Percentiles rank a stretch among this genome's conserved stretches.
Conservation (phyloP, 176 grass and related monocot species). For the Cymbopogon citratus region DNA sequence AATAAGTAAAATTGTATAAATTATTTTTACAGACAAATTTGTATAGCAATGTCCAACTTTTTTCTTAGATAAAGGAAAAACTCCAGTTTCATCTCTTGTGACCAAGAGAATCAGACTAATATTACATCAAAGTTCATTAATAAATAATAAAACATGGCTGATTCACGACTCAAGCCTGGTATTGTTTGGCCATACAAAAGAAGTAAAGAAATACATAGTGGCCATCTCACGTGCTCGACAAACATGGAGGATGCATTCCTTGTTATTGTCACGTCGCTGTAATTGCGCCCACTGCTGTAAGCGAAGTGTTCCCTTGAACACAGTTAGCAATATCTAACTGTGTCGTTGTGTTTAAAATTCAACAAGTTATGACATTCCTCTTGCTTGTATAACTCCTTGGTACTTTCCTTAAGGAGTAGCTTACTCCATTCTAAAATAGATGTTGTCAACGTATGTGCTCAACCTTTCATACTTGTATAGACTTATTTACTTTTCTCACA, state of each 20-base stretch:
- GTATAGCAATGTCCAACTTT: background rate
- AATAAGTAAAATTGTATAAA: background rate
- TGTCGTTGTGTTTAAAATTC: background rate
- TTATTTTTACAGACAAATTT: background rate
- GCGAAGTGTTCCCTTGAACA: background rate
- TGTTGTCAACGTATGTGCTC: background rate
- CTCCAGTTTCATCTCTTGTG: background rate
- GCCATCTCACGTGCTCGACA: background rate
- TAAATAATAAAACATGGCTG: background rate
- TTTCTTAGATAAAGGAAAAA: background rate
- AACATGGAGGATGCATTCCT: background rate
- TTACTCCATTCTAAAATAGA: background rate
- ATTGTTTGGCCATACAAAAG: background rate
- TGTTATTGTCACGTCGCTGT: background rate
- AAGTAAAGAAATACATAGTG: background rate
- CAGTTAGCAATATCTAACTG: background rate
- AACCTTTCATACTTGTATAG: background rate
- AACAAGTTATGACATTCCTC: background rate
- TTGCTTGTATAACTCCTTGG: background rate
- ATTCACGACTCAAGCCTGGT: background rate
- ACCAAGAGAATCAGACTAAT: background rate
- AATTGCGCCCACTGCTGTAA: background rate
- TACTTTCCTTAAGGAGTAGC: background rate
- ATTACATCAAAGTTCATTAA: background rate
- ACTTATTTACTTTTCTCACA: background rate